Conservation (phyloP, 2,329 filamentous ascomycete genomes). For the Verticillium tricorpus region DNA sequence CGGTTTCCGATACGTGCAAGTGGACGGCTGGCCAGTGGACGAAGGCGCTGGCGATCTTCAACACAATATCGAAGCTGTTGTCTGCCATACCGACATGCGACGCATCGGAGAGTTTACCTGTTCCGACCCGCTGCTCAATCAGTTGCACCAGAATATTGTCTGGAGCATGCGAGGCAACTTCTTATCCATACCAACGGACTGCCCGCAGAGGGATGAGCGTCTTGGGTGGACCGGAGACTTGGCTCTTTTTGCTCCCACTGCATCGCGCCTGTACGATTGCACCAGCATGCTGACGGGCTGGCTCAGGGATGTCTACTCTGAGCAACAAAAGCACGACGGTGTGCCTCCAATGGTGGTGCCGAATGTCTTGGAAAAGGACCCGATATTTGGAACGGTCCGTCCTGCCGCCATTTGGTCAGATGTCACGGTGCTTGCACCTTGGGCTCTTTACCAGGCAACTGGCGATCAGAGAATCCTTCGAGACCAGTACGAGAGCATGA, state of each 20-base stretch:
- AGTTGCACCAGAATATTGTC: conserved; percentile 47
- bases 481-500: conserved; percentile 5
- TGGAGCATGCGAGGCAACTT: conserved; percentile 59
- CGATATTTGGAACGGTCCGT: too few relatives aligned
- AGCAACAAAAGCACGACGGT: background rate
- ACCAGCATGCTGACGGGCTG: conserved; percentile 36
- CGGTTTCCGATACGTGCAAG: conserved; percentile 46
- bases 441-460: conserved; percentile 5
- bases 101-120: conserved; percentile 45
- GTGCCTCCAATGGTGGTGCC: background rate
- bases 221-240: conserved; percentile 50
- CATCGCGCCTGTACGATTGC: conserved; percentile 49
- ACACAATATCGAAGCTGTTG: conserved; percentile 19
- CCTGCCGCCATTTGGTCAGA: conserved; percentile 7
- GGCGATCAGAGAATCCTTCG: background rate
- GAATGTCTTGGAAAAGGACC: background rate
- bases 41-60: conserved; percentile 8
- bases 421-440: conserved; percentile 4
- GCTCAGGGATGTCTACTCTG: background rate
- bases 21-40: conserved; percentile 34
- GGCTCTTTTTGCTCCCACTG: conserved; percentile 44
- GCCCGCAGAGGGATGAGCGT: conserved; percentile 50
- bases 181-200: conserved; percentile 52
- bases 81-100: conserved; percentile 47
- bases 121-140: conserved; percentile 46